Evolutionary conservation across 495 filamentous ascomycete genomes (phyloP).

Genomic region (Penicillium samsonianum): DNA sequence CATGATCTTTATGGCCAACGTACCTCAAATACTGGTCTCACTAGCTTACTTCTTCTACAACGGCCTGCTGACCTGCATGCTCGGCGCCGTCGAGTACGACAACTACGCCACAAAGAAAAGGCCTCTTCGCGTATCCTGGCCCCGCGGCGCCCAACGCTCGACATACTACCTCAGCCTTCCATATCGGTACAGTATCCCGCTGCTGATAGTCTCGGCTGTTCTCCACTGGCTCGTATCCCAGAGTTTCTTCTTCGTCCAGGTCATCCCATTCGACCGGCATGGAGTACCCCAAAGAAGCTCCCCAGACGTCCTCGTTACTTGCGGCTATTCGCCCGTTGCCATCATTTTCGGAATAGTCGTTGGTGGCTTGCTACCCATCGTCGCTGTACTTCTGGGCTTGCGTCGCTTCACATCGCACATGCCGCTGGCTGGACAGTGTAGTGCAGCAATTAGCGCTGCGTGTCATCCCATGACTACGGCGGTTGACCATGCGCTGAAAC

Average conservation of each 20-base stretch:
- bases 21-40: slow-evolving; percentile 46
- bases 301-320: slow-evolving; percentile 24
- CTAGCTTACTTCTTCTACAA: slow-evolving; percentile 46
- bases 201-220: slow-evolving; percentile 25
- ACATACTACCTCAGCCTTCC: slow-evolving; percentile 47
- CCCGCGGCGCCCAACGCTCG: slow-evolving; percentile 43
- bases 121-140: slow-evolving; percentile 48
- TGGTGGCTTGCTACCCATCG: slow-evolving; percentile 18
- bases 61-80: slow-evolving; percentile 43
- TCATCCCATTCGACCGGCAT: slow-evolving; percentile 20
- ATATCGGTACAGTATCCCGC: slow-evolving; percentile 40
- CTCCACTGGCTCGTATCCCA: slow-evolving; percentile 49
- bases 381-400: slow-evolving; percentile 17
- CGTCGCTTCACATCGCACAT: slow-evolving; percentile 35
- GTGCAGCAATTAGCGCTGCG: slow-evolving; percentile 50
- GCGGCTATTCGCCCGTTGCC: slow-evolving; percentile 32
- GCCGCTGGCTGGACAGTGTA: slow-evolving; percentile 44
- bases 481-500: neutral
- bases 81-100: slow-evolving; percentile 38
- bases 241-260: slow-evolving; percentile 35
- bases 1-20: slow-evolving; percentile 29
- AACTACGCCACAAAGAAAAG: slow-evolving; percentile 30
- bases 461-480: slow-evolving; percentile 35
- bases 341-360: slow-evolving; percentile 32
- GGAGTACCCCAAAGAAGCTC: neutral